Evolutionary conservation across 495 filamentous ascomycete species (phyloP), one percentile per base, ranked within the genome.

Genomic region (Cairneyella variabilis): DNA sequence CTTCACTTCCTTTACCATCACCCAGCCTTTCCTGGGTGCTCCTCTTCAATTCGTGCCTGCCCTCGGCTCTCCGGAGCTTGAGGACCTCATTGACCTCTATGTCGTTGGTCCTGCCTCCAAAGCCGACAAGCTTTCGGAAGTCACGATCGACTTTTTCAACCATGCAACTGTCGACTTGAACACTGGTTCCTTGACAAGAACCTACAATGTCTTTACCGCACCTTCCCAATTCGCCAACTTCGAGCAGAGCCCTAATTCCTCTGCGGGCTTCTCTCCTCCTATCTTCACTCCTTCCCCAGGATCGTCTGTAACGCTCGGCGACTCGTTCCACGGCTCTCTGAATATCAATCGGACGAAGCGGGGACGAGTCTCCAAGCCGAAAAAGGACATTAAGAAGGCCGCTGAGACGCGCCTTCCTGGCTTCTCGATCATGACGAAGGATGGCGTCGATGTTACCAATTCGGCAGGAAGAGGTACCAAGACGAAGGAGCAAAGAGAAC

Each of bases 401-500:
- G 53, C 49, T 14, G 60, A 63, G 37, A 20, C 51, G 7, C 59
- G 68, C 53, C 66, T 79, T 17, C 78, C 78, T 8, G 78, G 78
- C 47, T 80, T 80, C 75, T 76, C 76, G 50, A 82, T 82, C 60
- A 69, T 82, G 68, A 80, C 77, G 54, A 74, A 70, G 65, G 78
- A 82, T 46, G 78, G 78, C 25, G 64, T 62, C 12, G 78, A 82
- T 59, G 70, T 82, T 40, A 82, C 78, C 43, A 75, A 75, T 67
- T 73, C 73, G 14, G 75, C 75, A 20, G 78, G 76, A 17, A 72
- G 77, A 18, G 78, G 78, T 18, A 77, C 73, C 64, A 82, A 82
- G 70, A 77, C 77, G 30, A 78, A 79, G 73, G 78, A 82, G 69
- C 77, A 82, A 64, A 69, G 78, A 21, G 78, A 82, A 46, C 78